Base-by-base conservation (phyloP, 345 rosid species). In the Populus davidiana region DNA sequence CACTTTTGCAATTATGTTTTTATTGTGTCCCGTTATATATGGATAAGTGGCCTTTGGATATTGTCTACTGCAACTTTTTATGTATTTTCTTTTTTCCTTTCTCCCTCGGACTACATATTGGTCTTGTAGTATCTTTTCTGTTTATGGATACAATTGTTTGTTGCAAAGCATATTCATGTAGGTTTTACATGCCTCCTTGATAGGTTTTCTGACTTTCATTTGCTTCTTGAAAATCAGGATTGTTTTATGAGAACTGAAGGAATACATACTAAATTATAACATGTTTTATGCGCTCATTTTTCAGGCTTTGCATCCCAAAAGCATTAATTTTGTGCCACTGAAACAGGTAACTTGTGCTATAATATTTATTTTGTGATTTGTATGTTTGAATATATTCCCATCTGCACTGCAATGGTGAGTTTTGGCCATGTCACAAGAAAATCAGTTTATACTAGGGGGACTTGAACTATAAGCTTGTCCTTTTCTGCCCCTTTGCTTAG, bases 271-370 rank as follows among this genome's bases (percentile, higher is more conserved):
- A n/a, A 33, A 39, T 56, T 47, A 70, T 23, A 56, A 77, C 10
- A 6, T 66, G 64, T 73, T 74, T 71, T 6, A 17, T 66, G 33
- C 56, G 8, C 69, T 41, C 77, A 44, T 83, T 77, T 72, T 73
- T 20, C 89, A 93, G 98, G 98, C 97, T 67, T 83, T 91, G 87
- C 87, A 90, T 8, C 97, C 96, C 14, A 59, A 84, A 18, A 86
- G 89, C 31, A 92, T 94, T 84, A 86, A 88, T 59, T 92, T 94
- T 81, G 84, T 90, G 69, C 98, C 97, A 23, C 81, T 94, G 77
- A 92, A 94, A 80, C 97, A 92, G 92, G 96, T 88, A 86, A 84
- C 74, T 68, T 10, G 10, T 38, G 36, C 59, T 52, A 27, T 63
- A 1, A 63, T 25, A 14, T 35, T 62, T 5, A 4, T 12, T 31